Percentiles rank a stretch among this genome's conserved stretches.
These are phyloP conservation scores for Parascedosporium putredinis DNA, from an alignment of 2,329 filamentous ascomycete genomes.

Conservation along the genomic window DNA sequence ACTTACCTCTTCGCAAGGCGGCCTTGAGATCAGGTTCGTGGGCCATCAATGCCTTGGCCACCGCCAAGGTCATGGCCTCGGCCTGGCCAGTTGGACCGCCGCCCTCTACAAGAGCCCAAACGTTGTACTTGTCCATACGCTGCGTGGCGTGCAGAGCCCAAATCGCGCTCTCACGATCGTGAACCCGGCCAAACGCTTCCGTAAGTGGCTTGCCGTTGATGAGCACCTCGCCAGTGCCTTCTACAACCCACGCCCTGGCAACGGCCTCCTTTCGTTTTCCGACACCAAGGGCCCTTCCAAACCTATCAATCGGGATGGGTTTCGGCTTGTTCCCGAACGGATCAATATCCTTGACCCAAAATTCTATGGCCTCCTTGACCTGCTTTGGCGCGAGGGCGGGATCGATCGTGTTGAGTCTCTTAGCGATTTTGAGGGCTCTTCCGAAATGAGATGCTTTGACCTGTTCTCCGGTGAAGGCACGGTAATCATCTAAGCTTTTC, in stretches of 20 bases:
- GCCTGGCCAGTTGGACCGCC: conserved; percentile 93
- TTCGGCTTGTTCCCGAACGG: conserved; percentile 54
- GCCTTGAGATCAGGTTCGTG: conserved; percentile 92
- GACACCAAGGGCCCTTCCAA: conserved; percentile 68
- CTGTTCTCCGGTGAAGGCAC: conserved; percentile 57
- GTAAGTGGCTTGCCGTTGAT: conserved; percentile 83
- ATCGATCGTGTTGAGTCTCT: conserved; percentile 76
- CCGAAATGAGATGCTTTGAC: conserved; percentile 71
- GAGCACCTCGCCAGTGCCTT: conserved; percentile 81
- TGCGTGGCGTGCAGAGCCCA: conserved; percentile 81
- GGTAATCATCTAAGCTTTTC: conserved; percentile 70
- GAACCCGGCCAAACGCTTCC: conserved; percentile 73
- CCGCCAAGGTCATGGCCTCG: conserved; percentile 82
- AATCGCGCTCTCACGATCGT: conserved; percentile 87
- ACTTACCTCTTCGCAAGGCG: conserved; percentile 75
- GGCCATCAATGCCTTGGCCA: conserved; percentile 76
- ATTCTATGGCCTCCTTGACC: conserved; percentile 52
- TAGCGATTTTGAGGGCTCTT: conserved; percentile 63
- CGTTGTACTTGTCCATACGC: conserved; percentile 90
- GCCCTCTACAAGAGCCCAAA: conserved; percentile 75
- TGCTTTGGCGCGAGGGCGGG: conserved; percentile 63
- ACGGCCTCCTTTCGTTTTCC: conserved; percentile 81
- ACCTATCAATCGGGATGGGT: conserved; percentile 59
- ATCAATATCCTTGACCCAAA: conserved; percentile 68
- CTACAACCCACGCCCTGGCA: conserved; percentile 78